These are phyloP conservation scores for Trichopus zeylanicus DNA, from an alignment of 116 monocot species.

Conservation along the genomic window DNA sequence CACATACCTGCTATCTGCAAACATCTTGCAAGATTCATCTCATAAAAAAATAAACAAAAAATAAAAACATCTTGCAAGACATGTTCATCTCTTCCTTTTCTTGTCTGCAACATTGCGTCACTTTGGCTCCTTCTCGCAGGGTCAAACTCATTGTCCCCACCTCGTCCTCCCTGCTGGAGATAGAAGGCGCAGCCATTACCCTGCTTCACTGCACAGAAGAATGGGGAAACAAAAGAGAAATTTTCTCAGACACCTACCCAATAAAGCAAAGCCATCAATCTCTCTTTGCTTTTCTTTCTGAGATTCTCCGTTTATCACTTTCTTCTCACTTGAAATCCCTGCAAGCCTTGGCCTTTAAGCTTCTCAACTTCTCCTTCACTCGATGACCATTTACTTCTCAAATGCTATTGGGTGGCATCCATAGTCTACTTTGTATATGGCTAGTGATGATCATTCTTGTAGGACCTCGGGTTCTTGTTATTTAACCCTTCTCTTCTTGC, in stretches of 20 bases:
- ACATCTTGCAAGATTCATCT: no score
- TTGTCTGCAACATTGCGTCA: not conserved
- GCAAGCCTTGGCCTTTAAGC: not conserved
- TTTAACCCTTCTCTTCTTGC: not conserved
- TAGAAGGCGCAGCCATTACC: constrained; percentile 1
- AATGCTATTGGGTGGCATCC: not conserved
- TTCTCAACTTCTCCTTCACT: not conserved
- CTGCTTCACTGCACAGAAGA: not conserved
- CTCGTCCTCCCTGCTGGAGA: not conserved
- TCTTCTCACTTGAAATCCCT: not conserved
- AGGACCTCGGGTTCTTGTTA: not conserved
- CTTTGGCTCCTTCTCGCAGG: not conserved
- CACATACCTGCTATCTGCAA: not conserved
- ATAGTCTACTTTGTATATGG: not conserved
- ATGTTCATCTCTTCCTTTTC: not conserved
- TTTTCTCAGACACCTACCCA: constrained; percentile 1
- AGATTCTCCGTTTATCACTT: constrained; percentile 1
- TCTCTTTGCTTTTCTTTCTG: constrained; percentile 1
- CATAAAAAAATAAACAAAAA: no score
- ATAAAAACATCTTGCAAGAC: no score
- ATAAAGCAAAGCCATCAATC: constrained; percentile 3
- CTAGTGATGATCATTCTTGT: not conserved
- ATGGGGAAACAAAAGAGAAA: not conserved
- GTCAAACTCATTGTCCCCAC: not conserved
- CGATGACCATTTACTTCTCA: not conserved